Conservation (phyloP, 176 grass and related monocot species). For the bread wheat (Triticum aestivum) region DNA sequence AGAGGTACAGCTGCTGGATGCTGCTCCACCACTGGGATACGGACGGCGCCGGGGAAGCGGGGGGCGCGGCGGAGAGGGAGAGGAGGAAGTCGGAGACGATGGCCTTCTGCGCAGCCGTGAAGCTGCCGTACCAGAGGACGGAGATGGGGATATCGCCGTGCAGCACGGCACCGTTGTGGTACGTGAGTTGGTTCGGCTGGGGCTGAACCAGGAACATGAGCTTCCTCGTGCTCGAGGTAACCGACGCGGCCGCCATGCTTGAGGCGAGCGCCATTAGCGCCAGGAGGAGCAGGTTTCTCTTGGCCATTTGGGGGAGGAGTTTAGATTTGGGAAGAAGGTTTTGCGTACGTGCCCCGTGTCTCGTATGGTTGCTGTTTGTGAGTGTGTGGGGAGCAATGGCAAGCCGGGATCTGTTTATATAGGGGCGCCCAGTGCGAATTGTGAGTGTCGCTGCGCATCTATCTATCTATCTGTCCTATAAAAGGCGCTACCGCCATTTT, state of each 20-base stretch:
- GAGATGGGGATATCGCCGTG: slow-evolving; percentile 53
- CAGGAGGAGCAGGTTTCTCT: neutral
- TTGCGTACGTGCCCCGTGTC: neutral
- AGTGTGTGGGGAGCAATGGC: neutral
- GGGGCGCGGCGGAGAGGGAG: slow-evolving; percentile 32
- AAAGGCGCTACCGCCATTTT: too few relatives aligned
- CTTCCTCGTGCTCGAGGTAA: slow-evolving; percentile 42
- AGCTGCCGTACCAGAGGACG: slow-evolving; percentile 63
- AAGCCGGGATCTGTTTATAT: slow-evolving; percentile 1
- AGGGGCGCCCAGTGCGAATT: neutral
- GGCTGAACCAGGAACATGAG: slow-evolving; percentile 47
- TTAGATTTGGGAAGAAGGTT: neutral
- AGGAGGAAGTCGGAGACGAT: slow-evolving; percentile 76
- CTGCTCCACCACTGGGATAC: slow-evolving; percentile 62
- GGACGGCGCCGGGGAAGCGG: slow-evolving; percentile 24
- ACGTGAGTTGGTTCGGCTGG: slow-evolving; percentile 49
- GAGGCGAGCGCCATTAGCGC: slow-evolving; percentile 25
- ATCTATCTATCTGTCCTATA: too few relatives aligned
- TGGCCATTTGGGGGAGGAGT: slow-evolving; percentile 20
- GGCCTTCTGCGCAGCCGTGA: slow-evolving; percentile 56
- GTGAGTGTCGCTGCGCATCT: neutral
- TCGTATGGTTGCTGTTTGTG: neutral
- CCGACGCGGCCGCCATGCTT: neutral
- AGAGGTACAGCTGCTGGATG: slow-evolving; percentile 43
- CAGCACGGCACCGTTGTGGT: slow-evolving; percentile 67